Evolutionary conservation across 305 asterid genomes (phyloP).

Genomic region (Ruellia speciosa): DNA sequence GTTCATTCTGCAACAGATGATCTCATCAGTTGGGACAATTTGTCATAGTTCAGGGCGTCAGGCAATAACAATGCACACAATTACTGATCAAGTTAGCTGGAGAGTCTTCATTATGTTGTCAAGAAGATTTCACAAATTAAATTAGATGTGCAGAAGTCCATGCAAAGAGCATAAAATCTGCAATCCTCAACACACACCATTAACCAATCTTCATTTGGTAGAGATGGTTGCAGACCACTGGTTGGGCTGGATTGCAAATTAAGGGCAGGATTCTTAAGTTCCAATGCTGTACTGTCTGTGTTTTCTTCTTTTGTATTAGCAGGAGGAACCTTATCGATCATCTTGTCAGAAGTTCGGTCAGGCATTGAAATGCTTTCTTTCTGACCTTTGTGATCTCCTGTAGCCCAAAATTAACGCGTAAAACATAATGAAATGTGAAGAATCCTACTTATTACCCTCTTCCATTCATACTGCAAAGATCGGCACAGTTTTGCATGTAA

Average conservation of each 20-base stretch:
- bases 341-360: conserved; percentile 39
- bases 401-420: conserved; percentile 7
- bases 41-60: neutral
- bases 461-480: conserved; percentile 26
- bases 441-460: conserved; percentile 51
- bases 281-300: conserved; percentile 34
- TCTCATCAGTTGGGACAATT: neutral
- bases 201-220: conserved; percentile 49
- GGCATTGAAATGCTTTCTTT: conserved; percentile 30
- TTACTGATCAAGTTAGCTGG: neutral
- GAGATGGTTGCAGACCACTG: conserved; percentile 29
- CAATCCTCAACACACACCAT: conserved; percentile 36
- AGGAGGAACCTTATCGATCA: conserved; percentile 28
- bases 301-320: conserved; percentile 21
- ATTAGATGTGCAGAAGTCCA: neutral
- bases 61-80: neutral
- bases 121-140: conserved; percentile 1
- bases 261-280: conserved; percentile 41
- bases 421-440: neutral
- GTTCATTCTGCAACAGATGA: conserved; percentile 44
- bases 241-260: conserved; percentile 39
- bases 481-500: neutral
- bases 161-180: neutral
- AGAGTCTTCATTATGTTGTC: neutral
- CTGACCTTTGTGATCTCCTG: conserved; percentile 37